A percentile compares a stretch with the other conserved stretches of the same genome.
phyloP scores from a whole-genome alignment of 805 yeast genomes.

The Candida incommunis region DNA sequence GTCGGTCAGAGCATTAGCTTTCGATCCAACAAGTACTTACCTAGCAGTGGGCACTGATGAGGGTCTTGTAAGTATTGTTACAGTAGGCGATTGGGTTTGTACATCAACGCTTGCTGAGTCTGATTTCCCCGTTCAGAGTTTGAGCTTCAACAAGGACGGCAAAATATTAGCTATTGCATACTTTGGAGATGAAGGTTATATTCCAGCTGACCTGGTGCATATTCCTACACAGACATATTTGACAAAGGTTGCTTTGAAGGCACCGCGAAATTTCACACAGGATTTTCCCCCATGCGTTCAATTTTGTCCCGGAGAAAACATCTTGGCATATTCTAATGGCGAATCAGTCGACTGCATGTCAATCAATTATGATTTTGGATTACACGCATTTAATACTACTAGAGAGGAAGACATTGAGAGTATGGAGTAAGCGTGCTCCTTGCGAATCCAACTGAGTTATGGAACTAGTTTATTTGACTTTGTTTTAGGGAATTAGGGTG shows the following conservation, averaged over 20 bases:
- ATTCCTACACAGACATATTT: neutral
- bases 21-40: neutral
- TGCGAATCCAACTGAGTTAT: no score
- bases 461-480: no score
- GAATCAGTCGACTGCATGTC: neutral
- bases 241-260: neutral
- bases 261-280: neutral
- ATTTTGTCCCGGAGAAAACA: neutral
- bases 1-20: neutral
- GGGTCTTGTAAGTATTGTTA: neutral
- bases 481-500: no score
- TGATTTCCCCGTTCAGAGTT: neutral
- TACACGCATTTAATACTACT: neutral
- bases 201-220: constrained; percentile 1
- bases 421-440: no score
- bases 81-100: neutral
- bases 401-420: no score
- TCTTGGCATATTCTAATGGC: neutral
- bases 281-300: neutral
- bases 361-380: neutral
- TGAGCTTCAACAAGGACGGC: neutral
- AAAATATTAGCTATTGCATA: neutral
- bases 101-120: neutral
- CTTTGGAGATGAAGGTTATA: neutral
- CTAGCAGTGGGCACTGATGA: neutral